Evolutionary conservation across 2,329 filamentous ascomycete genomes (phyloP).

Genomic region (Diaporthe sp.): DNA sequence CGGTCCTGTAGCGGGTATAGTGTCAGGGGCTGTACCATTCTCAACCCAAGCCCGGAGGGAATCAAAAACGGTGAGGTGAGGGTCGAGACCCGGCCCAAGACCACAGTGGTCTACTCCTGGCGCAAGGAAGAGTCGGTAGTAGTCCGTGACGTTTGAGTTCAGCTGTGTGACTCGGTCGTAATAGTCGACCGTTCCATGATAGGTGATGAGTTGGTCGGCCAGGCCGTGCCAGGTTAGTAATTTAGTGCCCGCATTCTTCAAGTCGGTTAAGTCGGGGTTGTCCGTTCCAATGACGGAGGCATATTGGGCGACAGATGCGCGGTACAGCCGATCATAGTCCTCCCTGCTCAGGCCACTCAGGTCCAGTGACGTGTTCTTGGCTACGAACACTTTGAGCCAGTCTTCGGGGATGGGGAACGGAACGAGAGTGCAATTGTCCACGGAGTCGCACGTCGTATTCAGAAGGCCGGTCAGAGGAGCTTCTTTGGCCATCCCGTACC

Average conservation of each 20-base stretch:
- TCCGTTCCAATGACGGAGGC: conserved; percentile 16
- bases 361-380: conserved; percentile 19
- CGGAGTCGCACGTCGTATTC: neutral
- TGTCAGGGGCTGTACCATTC: conserved; percentile 34
- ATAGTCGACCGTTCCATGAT: conserved; percentile 45
- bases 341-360: neutral
- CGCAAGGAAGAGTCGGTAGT: conserved; percentile 61
- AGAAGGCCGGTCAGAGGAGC: neutral
- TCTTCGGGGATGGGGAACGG: neutral
- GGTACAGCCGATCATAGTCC: neutral
- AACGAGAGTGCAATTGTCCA: neutral
- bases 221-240: conserved; percentile 54
- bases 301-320: conserved; percentile 19
- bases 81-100: conserved; percentile 45
- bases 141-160: conserved; percentile 55
- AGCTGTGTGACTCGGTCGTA: conserved; percentile 46
- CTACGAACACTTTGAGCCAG: conserved; percentile 20
- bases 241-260: conserved; percentile 50
- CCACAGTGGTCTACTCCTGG: conserved; percentile 63
- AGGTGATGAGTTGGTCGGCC: conserved; percentile 49
- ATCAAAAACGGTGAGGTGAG: conserved; percentile 43
- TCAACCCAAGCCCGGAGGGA: conserved; percentile 39
- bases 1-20: conserved; percentile 32
- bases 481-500: conserved; percentile 24
- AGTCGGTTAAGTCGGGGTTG: conserved; percentile 39